Evolutionary conservation across 2,329 filamentous ascomycete genomes (phyloP).

Genomic region (Rhynchosporium secalis): DNA sequence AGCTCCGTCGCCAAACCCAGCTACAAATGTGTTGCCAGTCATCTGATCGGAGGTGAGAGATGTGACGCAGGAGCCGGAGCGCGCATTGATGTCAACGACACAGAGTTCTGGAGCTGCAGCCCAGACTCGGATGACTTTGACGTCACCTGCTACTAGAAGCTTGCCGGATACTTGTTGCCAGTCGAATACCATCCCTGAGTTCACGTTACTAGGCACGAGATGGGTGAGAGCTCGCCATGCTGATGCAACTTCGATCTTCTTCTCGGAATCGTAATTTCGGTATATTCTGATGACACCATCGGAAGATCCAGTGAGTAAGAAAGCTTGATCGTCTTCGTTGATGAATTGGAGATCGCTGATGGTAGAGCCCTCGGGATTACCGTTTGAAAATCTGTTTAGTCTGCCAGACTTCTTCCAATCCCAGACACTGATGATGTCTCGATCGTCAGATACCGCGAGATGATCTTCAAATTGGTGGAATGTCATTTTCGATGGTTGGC

Average conservation of each 20-base stretch:
- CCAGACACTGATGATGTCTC: constrained; percentile 88
- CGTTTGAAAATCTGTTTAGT: constrained; percentile 86
- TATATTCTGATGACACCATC: constrained; percentile 94
- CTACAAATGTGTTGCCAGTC: constrained; percentile 92
- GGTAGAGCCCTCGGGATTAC: constrained; percentile 84
- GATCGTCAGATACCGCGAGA: constrained; percentile 88
- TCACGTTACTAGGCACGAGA: constrained; percentile 89
- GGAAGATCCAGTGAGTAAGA: constrained; percentile 91
- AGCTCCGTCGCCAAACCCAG: constrained; percentile 93
- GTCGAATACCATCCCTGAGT: constrained; percentile 94
- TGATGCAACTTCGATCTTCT: constrained; percentile 79
- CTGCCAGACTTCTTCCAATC: constrained; percentile 81
- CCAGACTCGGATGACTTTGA: constrained; percentile 94
- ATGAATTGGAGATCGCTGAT: constrained; percentile 97
- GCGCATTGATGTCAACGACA: constrained; percentile 88
- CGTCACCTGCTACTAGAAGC: constrained; percentile 92
- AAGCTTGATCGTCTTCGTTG: constrained; percentile 95
- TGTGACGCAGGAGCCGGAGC: constrained; percentile 93
- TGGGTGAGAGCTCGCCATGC: constrained; percentile 91
- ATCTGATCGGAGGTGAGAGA: constrained; percentile 97
- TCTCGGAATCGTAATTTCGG: constrained; percentile 80
- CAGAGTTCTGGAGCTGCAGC: constrained; percentile 92
- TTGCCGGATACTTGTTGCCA: constrained; percentile 98
- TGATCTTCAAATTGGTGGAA: constrained; percentile 99
- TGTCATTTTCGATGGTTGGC: constrained; percentile 87